Conservation (phyloP, 2,329 filamentous ascomycete genomes). For the Colletotrichum sp. region DNA sequence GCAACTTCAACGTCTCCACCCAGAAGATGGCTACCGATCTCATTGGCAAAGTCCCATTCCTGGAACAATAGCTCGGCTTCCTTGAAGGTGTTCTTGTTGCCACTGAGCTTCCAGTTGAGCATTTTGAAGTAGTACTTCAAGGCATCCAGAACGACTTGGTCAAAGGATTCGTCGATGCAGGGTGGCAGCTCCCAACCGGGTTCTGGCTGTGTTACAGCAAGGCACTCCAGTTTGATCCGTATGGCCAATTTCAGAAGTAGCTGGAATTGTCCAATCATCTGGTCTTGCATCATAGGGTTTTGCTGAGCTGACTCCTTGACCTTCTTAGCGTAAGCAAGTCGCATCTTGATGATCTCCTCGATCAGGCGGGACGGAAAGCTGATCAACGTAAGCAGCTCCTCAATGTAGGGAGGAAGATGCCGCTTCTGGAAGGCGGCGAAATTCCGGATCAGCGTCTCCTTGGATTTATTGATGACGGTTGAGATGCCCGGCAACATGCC, state of each 20-base stretch:
- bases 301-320: conserved; percentile 96
- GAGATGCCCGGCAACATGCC: conserved; percentile 88
- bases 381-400: conserved; percentile 93
- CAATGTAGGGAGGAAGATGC: conserved; percentile 94
- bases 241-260: conserved; percentile 91
- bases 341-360: conserved; percentile 93
- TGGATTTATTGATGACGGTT: conserved; percentile 90
- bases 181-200: conserved; percentile 94
- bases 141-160: conserved; percentile 88
- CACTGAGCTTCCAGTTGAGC: conserved; percentile 95
- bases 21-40: conserved; percentile 89
- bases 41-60: conserved; percentile 97
- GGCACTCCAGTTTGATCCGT: conserved; percentile 88
- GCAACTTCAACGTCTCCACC: conserved; percentile 96
- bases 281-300: conserved; percentile 92
- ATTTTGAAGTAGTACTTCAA: conserved; percentile 99
- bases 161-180: conserved; percentile 96
- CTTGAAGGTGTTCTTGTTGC: conserved; percentile 99
- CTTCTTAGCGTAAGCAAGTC: conserved; percentile 88
- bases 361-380: conserved; percentile 96
- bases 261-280: conserved; percentile 97
- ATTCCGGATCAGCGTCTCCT: conserved; percentile 87
- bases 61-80: conserved; percentile 97
- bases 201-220: conserved; percentile 82
- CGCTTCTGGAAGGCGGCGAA: conserved; percentile 84